A percentile compares a stretch with the other conserved stretches of the same genome.
Evolutionary conservation across 805 yeast species (phyloP).

Genomic region (Candida nanaspora): DNA sequence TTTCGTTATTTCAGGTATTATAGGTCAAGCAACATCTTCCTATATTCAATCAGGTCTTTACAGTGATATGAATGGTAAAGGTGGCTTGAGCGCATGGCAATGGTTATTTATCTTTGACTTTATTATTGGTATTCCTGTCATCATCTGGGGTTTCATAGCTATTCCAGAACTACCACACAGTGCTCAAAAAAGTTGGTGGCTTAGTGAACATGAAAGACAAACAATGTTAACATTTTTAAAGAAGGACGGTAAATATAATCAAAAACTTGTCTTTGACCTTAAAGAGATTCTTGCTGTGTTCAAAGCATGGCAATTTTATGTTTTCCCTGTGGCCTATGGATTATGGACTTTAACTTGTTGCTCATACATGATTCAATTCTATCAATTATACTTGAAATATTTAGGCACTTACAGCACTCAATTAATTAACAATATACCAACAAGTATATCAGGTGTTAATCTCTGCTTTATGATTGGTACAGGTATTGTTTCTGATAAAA

Average conservation of each 20-base stretch:
- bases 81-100: conserved; percentile 60
- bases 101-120: conserved; percentile 71
- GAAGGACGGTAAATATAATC: conserved; percentile 32
- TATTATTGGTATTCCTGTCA: conserved; percentile 49
- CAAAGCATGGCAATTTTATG: conserved; percentile 40
- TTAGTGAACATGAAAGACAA: conserved; percentile 16
- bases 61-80: conserved; percentile 36
- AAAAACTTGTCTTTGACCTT: conserved; percentile 23
- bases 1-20: conserved; percentile 53
- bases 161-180: conserved; percentile 46
- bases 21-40: conserved; percentile 58
- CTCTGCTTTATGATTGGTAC: conserved; percentile 36
- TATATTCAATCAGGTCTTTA: conserved; percentile 53
- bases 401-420: conserved; percentile 32
- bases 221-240: conserved; percentile 24
- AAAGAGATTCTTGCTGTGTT: conserved; percentile 31
- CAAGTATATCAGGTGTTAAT: conserved; percentile 48
- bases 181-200: conserved; percentile 10
- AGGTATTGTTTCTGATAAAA: conserved; percentile 17
- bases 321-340: conserved; percentile 16
- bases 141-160: conserved; percentile 48
- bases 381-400: conserved; percentile 27
- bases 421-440: conserved; percentile 44
- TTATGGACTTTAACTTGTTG: conserved; percentile 21
- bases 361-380: conserved; percentile 19